phyloP scores from a whole-genome alignment of 352 stramenopile species.

The Peronospora belbahrii region DNA sequence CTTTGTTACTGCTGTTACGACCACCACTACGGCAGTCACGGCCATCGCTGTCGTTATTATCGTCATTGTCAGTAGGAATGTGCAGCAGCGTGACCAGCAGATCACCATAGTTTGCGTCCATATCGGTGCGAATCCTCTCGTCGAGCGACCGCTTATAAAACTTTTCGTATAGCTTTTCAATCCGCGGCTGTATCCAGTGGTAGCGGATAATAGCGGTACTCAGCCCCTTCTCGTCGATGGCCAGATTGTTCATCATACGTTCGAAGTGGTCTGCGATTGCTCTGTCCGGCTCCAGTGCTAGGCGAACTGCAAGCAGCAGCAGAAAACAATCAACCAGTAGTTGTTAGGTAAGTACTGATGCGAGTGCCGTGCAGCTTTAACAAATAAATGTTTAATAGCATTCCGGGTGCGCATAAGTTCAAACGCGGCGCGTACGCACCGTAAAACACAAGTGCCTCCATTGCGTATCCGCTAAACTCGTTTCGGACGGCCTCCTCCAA shows the following conservation, averaged over 20 bases:
- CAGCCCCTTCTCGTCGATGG: constrained; percentile 50
- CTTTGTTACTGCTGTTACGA: constrained; percentile 2
- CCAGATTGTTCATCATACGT: constrained; percentile 47
- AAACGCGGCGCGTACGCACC: constrained; percentile 22
- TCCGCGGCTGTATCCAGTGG: constrained; percentile 32
- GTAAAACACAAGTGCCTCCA: constrained; percentile 54
- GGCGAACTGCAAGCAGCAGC: constrained; percentile 27
- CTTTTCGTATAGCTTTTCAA: constrained; percentile 38
- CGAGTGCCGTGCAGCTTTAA: neutral
- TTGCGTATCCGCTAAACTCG: constrained; percentile 61
- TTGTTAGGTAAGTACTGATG: neutral
- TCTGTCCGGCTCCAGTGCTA: constrained; percentile 45
- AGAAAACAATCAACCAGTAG: constrained; percentile 3
- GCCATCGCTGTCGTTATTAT: neutral
- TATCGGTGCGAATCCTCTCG: constrained; percentile 47
- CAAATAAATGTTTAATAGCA: neutral
- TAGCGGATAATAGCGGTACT: constrained; percentile 52
- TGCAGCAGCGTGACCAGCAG: constrained; percentile 46
- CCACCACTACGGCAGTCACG: neutral
- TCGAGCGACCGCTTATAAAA: constrained; percentile 36
- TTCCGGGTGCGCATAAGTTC: no score
- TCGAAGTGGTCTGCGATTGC: constrained; percentile 46
- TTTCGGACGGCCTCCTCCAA: constrained; percentile 45
- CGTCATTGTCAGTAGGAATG: constrained; percentile 12
- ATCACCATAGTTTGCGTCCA: constrained; percentile 45